Evolutionary conservation across 2,329 filamentous ascomycete species (phyloP).

Genomic region (Alternaria tenuissima): DNA sequence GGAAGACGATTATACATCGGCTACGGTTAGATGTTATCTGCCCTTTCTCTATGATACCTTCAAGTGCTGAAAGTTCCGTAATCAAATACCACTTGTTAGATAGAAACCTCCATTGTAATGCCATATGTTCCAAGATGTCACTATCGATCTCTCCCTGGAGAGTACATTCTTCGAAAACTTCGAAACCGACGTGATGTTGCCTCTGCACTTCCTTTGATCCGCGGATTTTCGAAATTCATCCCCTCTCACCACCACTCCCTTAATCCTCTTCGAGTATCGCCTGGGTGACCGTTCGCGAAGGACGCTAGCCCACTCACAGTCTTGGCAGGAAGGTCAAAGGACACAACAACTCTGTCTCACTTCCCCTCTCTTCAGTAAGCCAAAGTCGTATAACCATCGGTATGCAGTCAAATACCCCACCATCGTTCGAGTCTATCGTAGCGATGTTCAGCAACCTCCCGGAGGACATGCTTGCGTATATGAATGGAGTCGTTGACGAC

Average conservation of each 20-base stretch:
- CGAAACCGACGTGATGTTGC: not conserved
- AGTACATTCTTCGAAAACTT: not conserved
- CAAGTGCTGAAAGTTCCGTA: not conserved
- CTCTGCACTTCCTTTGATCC: not conserved
- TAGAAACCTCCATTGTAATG: not conserved
- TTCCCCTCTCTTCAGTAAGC: not conserved
- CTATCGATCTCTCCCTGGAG: not conserved
- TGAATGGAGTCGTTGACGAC: rapidly evolving
- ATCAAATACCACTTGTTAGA: no score
- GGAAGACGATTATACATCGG: not conserved
- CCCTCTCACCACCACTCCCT: not conserved
- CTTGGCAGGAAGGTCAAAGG: not conserved
- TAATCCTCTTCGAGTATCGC: not conserved
- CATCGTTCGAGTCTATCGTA: not conserved
- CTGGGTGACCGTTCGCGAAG: not conserved
- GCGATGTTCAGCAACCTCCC: not conserved
- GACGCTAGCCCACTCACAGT: not conserved
- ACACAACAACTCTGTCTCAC: conserved; percentile 1
- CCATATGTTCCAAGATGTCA: not conserved
- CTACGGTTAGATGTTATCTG: not conserved
- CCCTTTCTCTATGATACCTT: not conserved
- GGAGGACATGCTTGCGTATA: not conserved
- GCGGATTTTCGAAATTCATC: not conserved
- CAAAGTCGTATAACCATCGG: not conserved
- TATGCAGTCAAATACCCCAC: not conserved